These are phyloP conservation scores for Fistulina hepatica DNA, from an alignment of 1,284 basidiomycete species.

Conservation along the genomic window DNA sequence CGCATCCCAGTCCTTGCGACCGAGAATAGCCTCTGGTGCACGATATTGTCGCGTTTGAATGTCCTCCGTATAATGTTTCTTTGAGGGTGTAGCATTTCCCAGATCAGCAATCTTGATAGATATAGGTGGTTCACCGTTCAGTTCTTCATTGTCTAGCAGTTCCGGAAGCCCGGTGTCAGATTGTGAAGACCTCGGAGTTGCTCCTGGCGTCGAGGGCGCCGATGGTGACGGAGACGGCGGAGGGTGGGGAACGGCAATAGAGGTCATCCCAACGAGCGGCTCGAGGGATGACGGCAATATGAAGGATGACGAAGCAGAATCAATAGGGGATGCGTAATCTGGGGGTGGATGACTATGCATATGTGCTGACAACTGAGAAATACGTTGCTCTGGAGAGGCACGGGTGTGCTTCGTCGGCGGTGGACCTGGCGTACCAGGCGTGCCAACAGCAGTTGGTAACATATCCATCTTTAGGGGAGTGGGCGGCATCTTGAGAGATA, in stretches of 20 bases:
- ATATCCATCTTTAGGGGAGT: too few species aligned
- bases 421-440: slow-evolving; percentile 5
- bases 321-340: slow-evolving; percentile 4
- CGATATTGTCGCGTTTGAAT: slow-evolving; percentile 93
- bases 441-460: too few species aligned
- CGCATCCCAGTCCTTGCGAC: slow-evolving; percentile 76
- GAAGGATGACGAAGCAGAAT: slow-evolving; percentile 11
- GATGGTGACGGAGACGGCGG: slow-evolving; percentile 1
- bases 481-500: slow-evolving; percentile 18
- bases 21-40: slow-evolving; percentile 83
- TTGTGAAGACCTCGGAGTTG: too few species aligned
- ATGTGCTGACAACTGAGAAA: slow-evolving; percentile 30
- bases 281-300: slow-evolving; percentile 14
- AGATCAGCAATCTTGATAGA: slow-evolving; percentile 89
- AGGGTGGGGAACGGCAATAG: slow-evolving; percentile 14
- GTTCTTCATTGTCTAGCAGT: slow-evolving; percentile 14
- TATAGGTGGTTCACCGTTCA: slow-evolving; percentile 35
- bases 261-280: slow-evolving; percentile 14
- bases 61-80: slow-evolving; percentile 82
- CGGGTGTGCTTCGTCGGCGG: slow-evolving; percentile 3
- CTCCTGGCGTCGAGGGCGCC: not conserved
- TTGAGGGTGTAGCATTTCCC: slow-evolving; percentile 77
- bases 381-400: slow-evolving; percentile 28
- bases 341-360: slow-evolving; percentile 26
- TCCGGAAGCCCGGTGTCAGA: slow-evolving; percentile 16